Conservation (phyloP, 768 basidiomycete species). For the Sarcodon sp. region DNA sequence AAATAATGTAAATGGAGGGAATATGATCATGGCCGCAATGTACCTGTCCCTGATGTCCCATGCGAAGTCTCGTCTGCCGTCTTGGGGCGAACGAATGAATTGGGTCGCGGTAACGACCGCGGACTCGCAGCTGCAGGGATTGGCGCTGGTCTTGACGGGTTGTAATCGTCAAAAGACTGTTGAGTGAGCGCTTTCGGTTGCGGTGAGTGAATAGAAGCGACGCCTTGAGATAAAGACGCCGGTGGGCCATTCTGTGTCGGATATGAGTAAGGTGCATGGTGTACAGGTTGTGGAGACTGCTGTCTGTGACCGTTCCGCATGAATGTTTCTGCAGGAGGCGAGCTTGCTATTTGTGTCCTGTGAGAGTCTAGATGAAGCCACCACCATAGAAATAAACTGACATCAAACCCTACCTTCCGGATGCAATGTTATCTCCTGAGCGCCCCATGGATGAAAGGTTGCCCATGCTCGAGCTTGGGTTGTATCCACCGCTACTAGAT, state of each 20-base stretch:
- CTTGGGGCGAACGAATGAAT: conserved; percentile 14
- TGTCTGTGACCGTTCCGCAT: conserved; percentile 20
- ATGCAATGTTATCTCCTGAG: conserved; percentile 9
- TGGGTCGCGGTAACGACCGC: conserved; percentile 14
- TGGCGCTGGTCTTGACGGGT: conserved; percentile 11
- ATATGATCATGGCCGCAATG: background rate
- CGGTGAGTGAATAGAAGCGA: conserved; percentile 30
- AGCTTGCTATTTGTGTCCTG: conserved; percentile 26
- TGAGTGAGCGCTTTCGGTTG: conserved; percentile 20
- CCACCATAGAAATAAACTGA: background rate
- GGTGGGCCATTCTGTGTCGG: conserved; percentile 28
- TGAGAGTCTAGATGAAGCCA: conserved; percentile 9
- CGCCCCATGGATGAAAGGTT: conserved; percentile 11
- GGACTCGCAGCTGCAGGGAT: conserved; percentile 9
- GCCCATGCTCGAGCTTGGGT: conserved; percentile 20
- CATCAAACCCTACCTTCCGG: conserved; percentile 7
- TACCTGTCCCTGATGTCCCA: conserved; percentile 11
- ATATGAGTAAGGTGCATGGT: conserved; percentile 31
- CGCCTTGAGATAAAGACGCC: conserved; percentile 29
- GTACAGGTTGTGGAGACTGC: conserved; percentile 23
- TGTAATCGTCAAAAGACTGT: conserved; percentile 7
- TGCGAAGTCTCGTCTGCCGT: conserved; percentile 16
- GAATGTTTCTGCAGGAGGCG: conserved; percentile 23
- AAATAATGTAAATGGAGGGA: background rate
- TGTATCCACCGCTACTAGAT: conserved; percentile 22